Base-by-base conservation (phyloP, 345 rosid species). In the Euphorbia tirucalli region DNA sequence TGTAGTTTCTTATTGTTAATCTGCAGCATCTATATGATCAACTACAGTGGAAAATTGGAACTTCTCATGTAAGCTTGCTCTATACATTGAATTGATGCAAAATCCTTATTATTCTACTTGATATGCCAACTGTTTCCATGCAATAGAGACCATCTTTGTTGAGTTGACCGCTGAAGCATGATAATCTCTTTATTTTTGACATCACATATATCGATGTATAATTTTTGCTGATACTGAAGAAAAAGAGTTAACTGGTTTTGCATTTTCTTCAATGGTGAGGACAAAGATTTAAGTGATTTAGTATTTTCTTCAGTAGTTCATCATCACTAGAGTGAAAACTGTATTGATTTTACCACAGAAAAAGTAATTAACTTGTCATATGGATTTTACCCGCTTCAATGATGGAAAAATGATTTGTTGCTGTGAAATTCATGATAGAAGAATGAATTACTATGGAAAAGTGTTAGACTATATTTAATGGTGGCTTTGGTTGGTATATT, bases 11-110 rank as follows among this genome's bases (percentile, higher is more conserved):
- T 68, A 15, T 50, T 72, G 58, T 32, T 78, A 37, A 76, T 79
- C 16, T 79, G 81, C 84, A 95, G 99, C 82, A 66, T 35, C 87
- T 95, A 61, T 89, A 95, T 75, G 97, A 90, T 79, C 87, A 95
- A 68, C 74, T 95, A 76, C 89, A 86, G 75, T 88, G 90, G 93
- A 88, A 92, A 90, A 89, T 90, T 79, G 83, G 85, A 78, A 80
- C 85, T 72, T 89, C 93, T 50, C 82, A 88, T 70, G 99, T 95
- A 89, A 92, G 91, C 79, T 78, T 66, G 56, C 58, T 18, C 5
- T 66, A 16, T 48, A 48, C 48, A 30, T 66, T 49, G 70, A 3
- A 10, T 28, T 66, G 1, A 48, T 48, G 41, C 1, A 13, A 27
- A 62, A n/a, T 37, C 22, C 22, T 66, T 10, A 46, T 46, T 11